Evolutionary conservation across 2,329 filamentous ascomycete genomes (phyloP).

Genomic region (Xylaria sp.): DNA sequence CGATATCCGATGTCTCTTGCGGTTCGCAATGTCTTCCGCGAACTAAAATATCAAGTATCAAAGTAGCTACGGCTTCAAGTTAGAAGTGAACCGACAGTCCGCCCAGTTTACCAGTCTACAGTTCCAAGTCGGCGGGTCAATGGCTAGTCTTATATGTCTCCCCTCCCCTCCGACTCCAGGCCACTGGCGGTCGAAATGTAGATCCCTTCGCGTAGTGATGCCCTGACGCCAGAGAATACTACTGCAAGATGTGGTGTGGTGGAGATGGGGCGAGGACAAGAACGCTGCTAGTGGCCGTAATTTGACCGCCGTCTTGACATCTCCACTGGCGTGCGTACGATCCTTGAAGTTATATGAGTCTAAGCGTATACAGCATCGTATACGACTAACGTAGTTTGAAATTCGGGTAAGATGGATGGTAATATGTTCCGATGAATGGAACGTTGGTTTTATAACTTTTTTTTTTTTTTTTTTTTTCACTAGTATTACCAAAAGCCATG

Average conservation of each 20-base stretch:
- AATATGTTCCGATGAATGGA: not conserved
- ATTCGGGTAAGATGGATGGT: not conserved
- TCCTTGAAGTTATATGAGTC: conserved; percentile 16
- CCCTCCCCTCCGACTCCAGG: not conserved
- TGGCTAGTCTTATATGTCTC: conserved; percentile 11
- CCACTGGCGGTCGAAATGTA: not conserved
- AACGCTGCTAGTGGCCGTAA: conserved; percentile 13
- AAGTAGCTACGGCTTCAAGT: not conserved
- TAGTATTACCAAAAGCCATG: no score
- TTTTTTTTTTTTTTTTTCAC: no score
- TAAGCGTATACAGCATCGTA: not conserved
- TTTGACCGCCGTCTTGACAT: conserved; percentile 17
- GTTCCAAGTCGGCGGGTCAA: conserved; percentile 4
- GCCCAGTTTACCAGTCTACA: not conserved
- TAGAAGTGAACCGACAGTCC: conserved; percentile 1
- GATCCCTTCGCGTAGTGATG: conserved; percentile 10
- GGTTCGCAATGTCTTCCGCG: not conserved
- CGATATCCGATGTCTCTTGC: not conserved
- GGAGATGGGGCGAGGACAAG: conserved; percentile 21
- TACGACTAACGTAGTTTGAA: not conserved
- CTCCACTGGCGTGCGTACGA: conserved; percentile 20
- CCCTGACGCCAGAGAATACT: not conserved
- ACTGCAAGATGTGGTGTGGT: conserved; percentile 5
- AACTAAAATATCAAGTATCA: not conserved
- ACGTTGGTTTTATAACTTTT: not conserved